Conservation (phyloP, 2,329 filamentous ascomycete species). For the Fusarium sp. region DNA sequence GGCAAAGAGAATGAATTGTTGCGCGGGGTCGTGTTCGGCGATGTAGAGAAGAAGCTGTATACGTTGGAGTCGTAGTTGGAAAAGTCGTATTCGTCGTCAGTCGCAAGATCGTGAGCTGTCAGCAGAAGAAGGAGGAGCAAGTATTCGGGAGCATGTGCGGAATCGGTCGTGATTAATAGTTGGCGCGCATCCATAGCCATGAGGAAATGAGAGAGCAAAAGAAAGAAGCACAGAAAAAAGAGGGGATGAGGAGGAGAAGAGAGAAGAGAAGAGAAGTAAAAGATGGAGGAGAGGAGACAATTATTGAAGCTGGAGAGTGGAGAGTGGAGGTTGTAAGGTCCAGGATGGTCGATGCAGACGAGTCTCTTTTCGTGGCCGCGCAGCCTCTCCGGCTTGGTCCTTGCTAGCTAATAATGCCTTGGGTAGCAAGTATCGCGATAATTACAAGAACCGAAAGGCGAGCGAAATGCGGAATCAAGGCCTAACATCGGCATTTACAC, state of each 20-base stretch:
- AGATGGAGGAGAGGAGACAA: constrained; percentile 13
- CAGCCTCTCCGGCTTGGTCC: not conserved
- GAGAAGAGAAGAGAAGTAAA: not conserved
- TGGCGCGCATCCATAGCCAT: constrained; percentile 22
- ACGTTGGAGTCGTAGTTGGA: not conserved
- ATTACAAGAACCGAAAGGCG: not conserved
- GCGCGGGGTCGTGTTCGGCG: not conserved
- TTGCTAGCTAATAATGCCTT: not conserved
- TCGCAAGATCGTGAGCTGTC: not conserved
- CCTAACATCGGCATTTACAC: not conserved
- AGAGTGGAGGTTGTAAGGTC: constrained; percentile 29
- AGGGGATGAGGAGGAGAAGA: not conserved
- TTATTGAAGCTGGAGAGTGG: not conserved
- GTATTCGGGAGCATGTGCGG: not conserved
- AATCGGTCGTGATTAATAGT: not conserved
- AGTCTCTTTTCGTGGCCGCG: not conserved
- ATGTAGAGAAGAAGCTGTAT: not conserved
- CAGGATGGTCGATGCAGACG: constrained; percentile 6
- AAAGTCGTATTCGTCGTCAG: constrained; percentile 9
- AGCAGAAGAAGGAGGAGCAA: not conserved
- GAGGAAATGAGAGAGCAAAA: not conserved
- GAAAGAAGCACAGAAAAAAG: constrained; percentile 4
- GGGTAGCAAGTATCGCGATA: not conserved
- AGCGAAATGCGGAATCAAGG: not conserved
- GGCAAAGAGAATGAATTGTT: constrained; percentile 11